A percentile compares a stretch with the other conserved stretches of the same genome.
These are phyloP conservation scores for Tarenaya hassleriana DNA, from an alignment of 345 rosid species.

Conservation along the genomic window DNA sequence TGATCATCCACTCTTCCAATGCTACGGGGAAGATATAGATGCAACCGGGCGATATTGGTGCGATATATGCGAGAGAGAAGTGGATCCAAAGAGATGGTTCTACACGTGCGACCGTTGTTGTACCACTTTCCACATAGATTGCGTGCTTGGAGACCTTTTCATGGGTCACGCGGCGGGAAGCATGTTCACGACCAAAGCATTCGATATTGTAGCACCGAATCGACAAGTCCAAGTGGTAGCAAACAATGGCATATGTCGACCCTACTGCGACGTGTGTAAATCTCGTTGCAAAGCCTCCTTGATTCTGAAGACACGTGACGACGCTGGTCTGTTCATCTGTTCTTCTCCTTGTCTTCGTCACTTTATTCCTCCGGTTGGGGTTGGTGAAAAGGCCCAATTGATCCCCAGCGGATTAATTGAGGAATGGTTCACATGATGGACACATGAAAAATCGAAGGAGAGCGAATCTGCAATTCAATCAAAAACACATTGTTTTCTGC, in stretches of 20 bases:
- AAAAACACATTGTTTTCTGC: too few relatives aligned
- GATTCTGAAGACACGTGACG: background rate
- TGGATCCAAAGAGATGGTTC: background rate
- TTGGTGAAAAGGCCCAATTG: too few relatives aligned
- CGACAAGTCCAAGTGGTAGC: background rate
- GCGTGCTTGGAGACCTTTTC: constrained; percentile 5
- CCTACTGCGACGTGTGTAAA: background rate
- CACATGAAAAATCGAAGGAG: too few relatives aligned
- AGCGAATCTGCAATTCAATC: too few relatives aligned
- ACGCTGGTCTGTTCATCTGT: too few relatives aligned
- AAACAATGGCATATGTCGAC: constrained; percentile 5
- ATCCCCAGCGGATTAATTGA: too few relatives aligned
- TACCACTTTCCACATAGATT: background rate
- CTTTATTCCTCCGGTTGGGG: too few relatives aligned
- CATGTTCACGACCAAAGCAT: too few relatives aligned
- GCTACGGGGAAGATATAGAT: constrained; percentile 12
- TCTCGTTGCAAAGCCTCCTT: background rate
- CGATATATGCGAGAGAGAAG: too few relatives aligned
- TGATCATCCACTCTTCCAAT: constrained; percentile 9
- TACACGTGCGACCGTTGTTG: constrained; percentile 4
- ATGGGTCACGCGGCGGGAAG: background rate
- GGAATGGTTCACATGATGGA: too few relatives aligned
- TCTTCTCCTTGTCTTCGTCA: too few relatives aligned
- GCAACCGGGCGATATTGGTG: constrained; percentile 17
- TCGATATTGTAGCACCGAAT: too few relatives aligned